phyloP scores from a whole-genome alignment of 805 yeast genomes.

The Scheffersomyces amazonensis region DNA sequence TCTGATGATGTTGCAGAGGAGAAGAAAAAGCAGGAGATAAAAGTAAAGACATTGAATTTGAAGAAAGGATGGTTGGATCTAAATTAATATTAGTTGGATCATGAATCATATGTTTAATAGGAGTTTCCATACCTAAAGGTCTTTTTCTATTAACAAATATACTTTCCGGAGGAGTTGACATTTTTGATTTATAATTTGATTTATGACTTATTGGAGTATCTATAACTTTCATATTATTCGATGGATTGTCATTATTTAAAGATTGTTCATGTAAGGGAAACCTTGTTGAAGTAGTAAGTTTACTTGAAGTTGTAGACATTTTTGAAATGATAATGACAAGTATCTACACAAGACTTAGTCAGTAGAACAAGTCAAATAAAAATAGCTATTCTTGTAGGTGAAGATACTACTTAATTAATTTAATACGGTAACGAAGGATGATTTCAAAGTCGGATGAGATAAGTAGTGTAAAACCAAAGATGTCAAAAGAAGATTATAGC shows the following conservation, averaged over 20 bases:
- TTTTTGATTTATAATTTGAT: constrained; percentile 14
- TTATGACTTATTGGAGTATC: constrained; percentile 24
- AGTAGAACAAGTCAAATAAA: no score
- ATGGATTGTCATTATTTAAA: constrained; percentile 3
- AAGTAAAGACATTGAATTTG: constrained; percentile 3
- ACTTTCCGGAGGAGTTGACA: constrained; percentile 38
- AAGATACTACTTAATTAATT: no score
- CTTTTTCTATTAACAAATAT: constrained; percentile 12
- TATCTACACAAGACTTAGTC: no score
- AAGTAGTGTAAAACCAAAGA: no score
- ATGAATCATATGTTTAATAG: constrained; percentile 4
- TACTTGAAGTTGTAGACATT: constrained; percentile 3
- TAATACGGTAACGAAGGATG: no score
- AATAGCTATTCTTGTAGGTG: no score
- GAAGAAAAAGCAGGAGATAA: constrained; percentile 47
- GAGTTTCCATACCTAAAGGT: constrained; percentile 7
- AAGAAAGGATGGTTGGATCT: constrained; percentile 9
- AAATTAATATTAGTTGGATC: constrained; percentile 7
- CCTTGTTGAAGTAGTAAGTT: not conserved
- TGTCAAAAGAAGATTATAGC: no score
- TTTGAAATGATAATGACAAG: no score
- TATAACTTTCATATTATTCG: constrained; percentile 4
- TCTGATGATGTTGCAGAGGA: constrained; percentile 34
- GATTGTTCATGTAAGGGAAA: constrained; percentile 2
- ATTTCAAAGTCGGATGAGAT: no score